Evolutionary conservation across 2,329 filamentous ascomycete species (phyloP), one percentile per base, ranked within the genome.

Genomic region (Fusarium nodosum): DNA sequence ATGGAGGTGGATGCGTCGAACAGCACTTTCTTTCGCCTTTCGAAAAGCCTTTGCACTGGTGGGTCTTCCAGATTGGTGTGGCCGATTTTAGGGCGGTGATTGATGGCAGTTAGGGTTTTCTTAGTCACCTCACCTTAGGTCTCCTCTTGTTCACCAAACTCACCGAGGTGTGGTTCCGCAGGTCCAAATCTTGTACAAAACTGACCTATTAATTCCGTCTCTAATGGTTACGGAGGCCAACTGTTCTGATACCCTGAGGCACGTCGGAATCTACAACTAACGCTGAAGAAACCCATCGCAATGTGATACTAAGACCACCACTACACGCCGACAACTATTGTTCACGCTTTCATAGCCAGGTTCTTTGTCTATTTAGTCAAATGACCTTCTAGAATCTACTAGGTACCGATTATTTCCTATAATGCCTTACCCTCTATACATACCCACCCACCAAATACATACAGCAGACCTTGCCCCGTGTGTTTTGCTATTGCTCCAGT

Each of bases 1-100:
- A 68, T 69, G 59, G 58, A 67, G 66, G 61, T 42, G 73, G 73
- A 77, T 76, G 77, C 64, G 67, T 63, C 61, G 24, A 56, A 69
- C 71, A 64, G 66, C 69, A 59, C 66, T 71, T 68, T 64, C 56
- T 48, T 69, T 69, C 63, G 60, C 63, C 55, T 60, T 74, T 71
- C 58, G 61, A 73, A 69, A 78, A 73, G 74, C 72, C 71, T 76
- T 71, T 60, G 52, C 62, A 44, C 55, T 42, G 59, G 60, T 63
- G 52, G 58, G 66, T 60, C 63, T 50, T 62, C 45, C 56, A 41
- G 34, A 26, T 46, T 24, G 54, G 38, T 58, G 46, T 42, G 34
- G 45, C 55, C 28, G 20, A 15, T 31, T 15, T 0, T 3, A 33
- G 28, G 41, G 56, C 56, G 56, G 56, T 60, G 33, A 13, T 18